A percentile compares a stretch with the other conserved stretches of the same genome.
Conservation (phyloP, 306 rosid species). For the Dalbergia cochinchinensis region DNA sequence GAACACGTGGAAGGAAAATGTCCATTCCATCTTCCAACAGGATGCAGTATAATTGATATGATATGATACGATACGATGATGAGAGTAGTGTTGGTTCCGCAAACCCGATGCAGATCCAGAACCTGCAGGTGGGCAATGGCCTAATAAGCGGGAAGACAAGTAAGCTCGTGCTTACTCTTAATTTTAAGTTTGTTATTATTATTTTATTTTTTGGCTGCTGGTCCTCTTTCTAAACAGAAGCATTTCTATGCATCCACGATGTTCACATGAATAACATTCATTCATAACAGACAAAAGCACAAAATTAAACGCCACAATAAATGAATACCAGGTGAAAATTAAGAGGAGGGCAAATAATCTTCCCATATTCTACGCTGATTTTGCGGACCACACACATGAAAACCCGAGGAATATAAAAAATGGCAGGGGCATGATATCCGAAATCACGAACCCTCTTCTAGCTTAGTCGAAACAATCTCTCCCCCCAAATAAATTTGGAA, state of each 20-base stretch:
- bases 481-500: slow-evolving; percentile 14
- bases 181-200: no score
- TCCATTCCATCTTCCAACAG: slow-evolving; percentile 48
- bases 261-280: neutral
- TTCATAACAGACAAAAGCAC: neutral
- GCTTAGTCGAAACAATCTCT: slow-evolving; percentile 4
- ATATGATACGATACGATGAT: slow-evolving; percentile 2
- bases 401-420: slow-evolving; percentile 5
- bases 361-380: neutral
- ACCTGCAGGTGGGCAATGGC: neutral
- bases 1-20: slow-evolving; percentile 56
- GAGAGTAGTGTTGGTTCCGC: neutral
- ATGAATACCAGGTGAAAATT: neutral
- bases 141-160: neutral
- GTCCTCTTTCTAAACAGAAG: neutral
- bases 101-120: slow-evolving; percentile 37
- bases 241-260: neutral
- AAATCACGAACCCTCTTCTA: neutral
- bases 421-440: neutral
- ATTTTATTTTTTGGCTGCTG: no score
- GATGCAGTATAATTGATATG: neutral
- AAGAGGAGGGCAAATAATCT: neutral
- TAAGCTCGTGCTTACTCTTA: neutral
- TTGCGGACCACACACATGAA: neutral
- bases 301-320: slow-evolving; percentile 3